phyloP scores from a whole-genome alignment of 2,329 filamentous ascomycete genomes.

The Ascosphaera pollenicola region DNA sequence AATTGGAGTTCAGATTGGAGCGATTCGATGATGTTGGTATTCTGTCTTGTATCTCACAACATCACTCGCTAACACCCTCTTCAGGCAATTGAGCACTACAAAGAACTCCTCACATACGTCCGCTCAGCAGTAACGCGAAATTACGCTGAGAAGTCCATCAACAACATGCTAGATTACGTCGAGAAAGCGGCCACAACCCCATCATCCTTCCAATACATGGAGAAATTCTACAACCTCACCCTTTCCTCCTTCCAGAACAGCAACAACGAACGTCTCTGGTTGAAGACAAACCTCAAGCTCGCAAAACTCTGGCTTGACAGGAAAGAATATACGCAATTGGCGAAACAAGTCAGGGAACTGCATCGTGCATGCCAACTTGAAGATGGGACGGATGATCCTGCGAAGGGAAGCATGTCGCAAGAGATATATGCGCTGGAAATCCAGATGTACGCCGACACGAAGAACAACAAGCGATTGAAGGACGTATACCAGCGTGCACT shows the following conservation, averaged over 20 bases:
- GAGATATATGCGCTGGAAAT: slow-evolving; percentile 96
- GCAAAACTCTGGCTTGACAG: slow-evolving; percentile 77
- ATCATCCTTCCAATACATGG: slow-evolving; percentile 39
- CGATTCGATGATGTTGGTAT: slow-evolving; percentile 52
- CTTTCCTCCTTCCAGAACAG: slow-evolving; percentile 89
- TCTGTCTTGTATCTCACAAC: background rate
- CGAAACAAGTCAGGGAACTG: slow-evolving; percentile 67
- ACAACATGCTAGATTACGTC: slow-evolving; percentile 96
- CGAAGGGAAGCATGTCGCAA: slow-evolving; percentile 86
- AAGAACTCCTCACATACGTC: slow-evolving; percentile 88
- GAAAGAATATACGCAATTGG: slow-evolving; percentile 63
- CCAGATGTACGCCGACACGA: slow-evolving; percentile 92
- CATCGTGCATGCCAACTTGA: slow-evolving; percentile 24
- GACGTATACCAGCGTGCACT: slow-evolving; percentile 77
- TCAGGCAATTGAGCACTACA: slow-evolving; percentile 78
- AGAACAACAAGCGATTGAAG: slow-evolving; percentile 95
- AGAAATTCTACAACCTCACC: slow-evolving; percentile 84
- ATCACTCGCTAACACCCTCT: slow-evolving; percentile 7
- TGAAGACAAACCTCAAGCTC: slow-evolving; percentile 97
- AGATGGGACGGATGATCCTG: slow-evolving; percentile 44
- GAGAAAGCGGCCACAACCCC: slow-evolving; percentile 43
- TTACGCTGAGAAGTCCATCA: slow-evolving; percentile 98
- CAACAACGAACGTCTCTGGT: slow-evolving; percentile 90
- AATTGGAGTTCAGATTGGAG: slow-evolving; percentile 75
- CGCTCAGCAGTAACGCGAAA: slow-evolving; percentile 93